These are phyloP conservation scores for Solanum ossicruentum DNA, from an alignment of 257 asterid species.

Conservation along the genomic window DNA sequence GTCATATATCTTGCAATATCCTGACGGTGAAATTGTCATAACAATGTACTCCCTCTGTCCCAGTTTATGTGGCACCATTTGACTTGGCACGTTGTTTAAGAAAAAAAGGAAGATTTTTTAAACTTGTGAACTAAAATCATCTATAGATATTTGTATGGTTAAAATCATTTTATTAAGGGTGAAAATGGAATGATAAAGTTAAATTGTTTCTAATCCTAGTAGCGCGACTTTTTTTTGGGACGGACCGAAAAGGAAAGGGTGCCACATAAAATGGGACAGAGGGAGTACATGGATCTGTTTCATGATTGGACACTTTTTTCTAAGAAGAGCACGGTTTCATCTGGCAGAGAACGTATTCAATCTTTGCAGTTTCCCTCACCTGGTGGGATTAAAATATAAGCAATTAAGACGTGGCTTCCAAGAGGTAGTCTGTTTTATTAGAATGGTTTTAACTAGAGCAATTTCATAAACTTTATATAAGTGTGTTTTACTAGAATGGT, in stretches of 20 bases:
- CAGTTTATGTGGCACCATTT: too few relatives aligned
- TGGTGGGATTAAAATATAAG: conserved; percentile 59
- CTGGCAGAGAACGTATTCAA: conserved; percentile 93
- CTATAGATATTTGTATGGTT: too few relatives aligned
- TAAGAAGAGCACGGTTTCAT: conserved; percentile 3
- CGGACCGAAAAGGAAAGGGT: too few relatives aligned
- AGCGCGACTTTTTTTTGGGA: too few relatives aligned
- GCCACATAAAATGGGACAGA: too few relatives aligned
- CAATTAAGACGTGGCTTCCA: conserved; percentile 76
- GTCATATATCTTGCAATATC: neutral
- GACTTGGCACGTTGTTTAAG: too few relatives aligned
- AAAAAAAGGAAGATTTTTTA: too few relatives aligned
- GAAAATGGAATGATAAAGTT: too few relatives aligned
- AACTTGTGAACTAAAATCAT: too few relatives aligned
- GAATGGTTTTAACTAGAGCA: neutral
- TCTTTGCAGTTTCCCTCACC: conserved; percentile 72
- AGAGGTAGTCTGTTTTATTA: conserved; percentile 40
- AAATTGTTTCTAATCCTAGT: too few relatives aligned
- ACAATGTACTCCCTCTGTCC: neutral
- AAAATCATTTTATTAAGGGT: too few relatives aligned
- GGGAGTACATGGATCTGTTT: neutral
- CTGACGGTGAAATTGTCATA: neutral
- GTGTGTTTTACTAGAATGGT: neutral
- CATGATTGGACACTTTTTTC: neutral
- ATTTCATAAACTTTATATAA: neutral